phyloP scores from a whole-genome alignment of 202 grass and related monocot genomes.

The Elaeis oleifera region DNA sequence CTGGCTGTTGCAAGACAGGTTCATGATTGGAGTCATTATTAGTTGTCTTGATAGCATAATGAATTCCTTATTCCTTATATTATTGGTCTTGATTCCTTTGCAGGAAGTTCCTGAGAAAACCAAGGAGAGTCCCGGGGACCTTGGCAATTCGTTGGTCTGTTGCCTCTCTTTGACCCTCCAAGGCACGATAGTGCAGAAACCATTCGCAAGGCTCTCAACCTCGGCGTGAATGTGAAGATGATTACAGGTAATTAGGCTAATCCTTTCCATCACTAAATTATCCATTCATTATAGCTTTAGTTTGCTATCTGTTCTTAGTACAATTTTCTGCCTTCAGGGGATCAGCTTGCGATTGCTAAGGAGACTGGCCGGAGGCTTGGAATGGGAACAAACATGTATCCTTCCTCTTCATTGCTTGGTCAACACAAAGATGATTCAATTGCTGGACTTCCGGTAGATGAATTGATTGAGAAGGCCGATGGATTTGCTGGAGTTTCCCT shows the following conservation, averaged over 20 bases:
- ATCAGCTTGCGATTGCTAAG: conserved; percentile 10
- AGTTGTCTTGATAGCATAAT: too few species aligned
- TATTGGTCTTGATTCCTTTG: not conserved
- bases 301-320: not conserved
- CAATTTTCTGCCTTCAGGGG: not conserved
- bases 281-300: too few species aligned
- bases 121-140: not conserved
- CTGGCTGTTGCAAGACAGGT: conserved; percentile 2
- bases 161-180: conserved; percentile 7
- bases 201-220: conserved; percentile 6
- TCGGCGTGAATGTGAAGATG: conserved; percentile 11
- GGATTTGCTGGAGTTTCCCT: conserved; percentile 10
- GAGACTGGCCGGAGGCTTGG: conserved; percentile 12
- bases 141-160: conserved; percentile 8
- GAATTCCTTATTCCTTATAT: too few species aligned
- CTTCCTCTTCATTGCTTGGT: conserved; percentile 10
- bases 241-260: not conserved
- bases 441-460: not conserved
- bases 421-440: conserved; percentile 1
- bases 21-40: too few species aligned
- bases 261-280: too few species aligned
- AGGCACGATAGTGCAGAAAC: conserved; percentile 6
- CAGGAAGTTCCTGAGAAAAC: conserved; percentile 3
- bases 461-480: conserved; percentile 6
- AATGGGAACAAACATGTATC: conserved; percentile 15